Conservation (phyloP, 306 rosid genomes). For the Myrica gale region DNA sequence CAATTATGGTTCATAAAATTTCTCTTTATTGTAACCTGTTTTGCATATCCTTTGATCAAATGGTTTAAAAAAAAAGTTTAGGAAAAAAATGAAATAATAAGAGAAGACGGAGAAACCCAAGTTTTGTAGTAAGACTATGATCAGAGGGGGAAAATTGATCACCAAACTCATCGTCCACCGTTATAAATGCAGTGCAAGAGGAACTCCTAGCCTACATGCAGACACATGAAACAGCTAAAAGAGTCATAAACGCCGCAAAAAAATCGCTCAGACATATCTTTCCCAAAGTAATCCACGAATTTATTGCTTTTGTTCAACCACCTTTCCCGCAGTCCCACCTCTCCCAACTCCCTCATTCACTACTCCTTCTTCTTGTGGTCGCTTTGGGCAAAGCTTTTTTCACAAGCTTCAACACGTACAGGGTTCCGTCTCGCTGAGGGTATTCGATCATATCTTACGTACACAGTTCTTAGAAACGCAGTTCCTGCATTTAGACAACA, state of each 20-base stretch:
- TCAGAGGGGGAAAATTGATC: constrained; percentile 1
- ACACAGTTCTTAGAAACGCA: constrained; percentile 12
- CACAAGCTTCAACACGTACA: background rate
- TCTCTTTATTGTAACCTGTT: too few relatives aligned
- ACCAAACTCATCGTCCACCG: constrained; percentile 48
- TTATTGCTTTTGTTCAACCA: constrained; percentile 60
- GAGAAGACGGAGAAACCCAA: background rate
- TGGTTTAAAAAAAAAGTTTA: too few relatives aligned
- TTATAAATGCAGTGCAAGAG: constrained; percentile 37
- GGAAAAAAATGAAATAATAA: background rate
- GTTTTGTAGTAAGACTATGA: too few relatives aligned
- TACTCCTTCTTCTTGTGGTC: background rate
- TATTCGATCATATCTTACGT: background rate
- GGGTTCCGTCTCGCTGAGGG: too few relatives aligned
- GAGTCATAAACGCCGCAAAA: constrained; percentile 31
- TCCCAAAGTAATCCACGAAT: constrained; percentile 20
- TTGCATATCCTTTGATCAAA: too few relatives aligned
- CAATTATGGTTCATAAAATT: too few relatives aligned
- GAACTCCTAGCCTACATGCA: constrained; percentile 9
- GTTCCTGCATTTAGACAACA: constrained; percentile 24
- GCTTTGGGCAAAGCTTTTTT: constrained; percentile 10
- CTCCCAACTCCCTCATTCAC: constrained; percentile 2
- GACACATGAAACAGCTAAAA: background rate
- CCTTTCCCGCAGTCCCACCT: constrained; percentile 7
- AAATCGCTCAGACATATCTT: constrained; percentile 21